These are phyloP conservation scores for Chlorociboria aeruginascens DNA, from an alignment of 495 filamentous ascomycete genomes.

Conservation along the genomic window DNA sequence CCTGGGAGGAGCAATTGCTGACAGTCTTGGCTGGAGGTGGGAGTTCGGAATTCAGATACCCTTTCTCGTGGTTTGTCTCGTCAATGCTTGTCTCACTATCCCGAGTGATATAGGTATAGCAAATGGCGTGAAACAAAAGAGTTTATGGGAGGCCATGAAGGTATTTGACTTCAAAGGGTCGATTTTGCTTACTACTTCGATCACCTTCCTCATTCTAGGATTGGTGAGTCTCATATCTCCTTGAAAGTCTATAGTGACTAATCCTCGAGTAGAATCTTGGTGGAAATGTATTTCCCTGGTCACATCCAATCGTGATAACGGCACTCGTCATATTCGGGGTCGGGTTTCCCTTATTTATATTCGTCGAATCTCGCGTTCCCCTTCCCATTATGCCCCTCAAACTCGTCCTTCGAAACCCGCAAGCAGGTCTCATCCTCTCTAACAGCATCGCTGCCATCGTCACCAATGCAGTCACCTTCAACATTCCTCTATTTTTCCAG, in stretches of 20 bases:
- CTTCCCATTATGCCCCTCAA: slow-evolving; percentile 63
- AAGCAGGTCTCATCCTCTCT: slow-evolving; percentile 54
- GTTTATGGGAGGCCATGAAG: slow-evolving; percentile 44
- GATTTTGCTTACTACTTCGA: slow-evolving; percentile 45
- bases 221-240: slow-evolving; percentile 30
- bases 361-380: slow-evolving; percentile 45
- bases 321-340: slow-evolving; percentile 47
- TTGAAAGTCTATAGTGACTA: slow-evolving; percentile 7
- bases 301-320: slow-evolving; percentile 53
- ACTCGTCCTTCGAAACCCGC: slow-evolving; percentile 45
- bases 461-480: slow-evolving; percentile 61
- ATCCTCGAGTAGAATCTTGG: slow-evolving; percentile 44
- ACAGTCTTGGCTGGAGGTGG: slow-evolving; percentile 63
- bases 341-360: slow-evolving; percentile 45
- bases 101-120: slow-evolving; percentile 48
- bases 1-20: slow-evolving; percentile 62
- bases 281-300: slow-evolving; percentile 66
- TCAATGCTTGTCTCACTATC: slow-evolving; percentile 42
- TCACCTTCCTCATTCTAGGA: slow-evolving; percentile 59
- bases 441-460: slow-evolving; percentile 55
- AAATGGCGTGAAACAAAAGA: slow-evolving; percentile 32
- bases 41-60: slow-evolving; percentile 54
- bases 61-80: slow-evolving; percentile 45
- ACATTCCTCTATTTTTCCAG: slow-evolving; percentile 72
- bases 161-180: slow-evolving; percentile 61